Base-by-base conservation (phyloP, 768 basidiomycete species). In the Lentinula sp. region DNA sequence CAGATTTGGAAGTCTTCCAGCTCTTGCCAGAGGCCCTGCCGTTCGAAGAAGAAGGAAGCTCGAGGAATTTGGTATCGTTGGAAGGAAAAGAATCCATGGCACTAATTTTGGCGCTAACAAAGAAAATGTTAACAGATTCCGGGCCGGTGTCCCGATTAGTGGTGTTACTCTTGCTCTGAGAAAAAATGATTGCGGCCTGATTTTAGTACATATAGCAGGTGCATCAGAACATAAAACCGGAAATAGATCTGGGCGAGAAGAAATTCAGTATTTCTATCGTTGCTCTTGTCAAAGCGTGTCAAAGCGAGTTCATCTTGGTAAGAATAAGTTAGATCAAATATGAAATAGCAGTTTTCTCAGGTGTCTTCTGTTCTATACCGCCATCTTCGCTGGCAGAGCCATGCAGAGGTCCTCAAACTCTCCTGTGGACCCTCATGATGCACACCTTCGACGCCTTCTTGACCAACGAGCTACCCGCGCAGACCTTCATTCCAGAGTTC, bases 21-120 rank as follows among this genome's bases (percentile, higher is more conserved):
- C 78, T 67, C 72, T 90, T 91, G 32, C 88, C 84, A 1, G 89
- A 91, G 7, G 79, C 73, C 39, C 89, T 80, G 11, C 89, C 89
- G 60, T 80, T 80, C 34, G 86, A 77, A 0, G 88, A 84, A n/a
- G 82, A 73, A 8, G 83, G 74, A 31, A 90, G 71, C 31, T 76
- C 62, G 16, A 79, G 42, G 10, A n/a, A 35, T 18, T 11, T 39
- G 5, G 6, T 8, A n/a, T 23, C 23, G 53, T 48, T 48, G 46
- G 46, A 48, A 11, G 46, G 46, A 48, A 23, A 48, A 48, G 46
- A 48, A n/a, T 48, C 46, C 46, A 48, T 48, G 46, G 46, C 46
- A 8, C 21, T 48, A 23, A 48, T n/a, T 39, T 23, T 23, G 46
- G 46, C 46, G 46, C 46, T 23, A 48, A 23, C 9, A 21, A 18